Evolutionary conservation across 768 basidiomycete species (phyloP).

Genomic region (Tylopilus sp.): DNA sequence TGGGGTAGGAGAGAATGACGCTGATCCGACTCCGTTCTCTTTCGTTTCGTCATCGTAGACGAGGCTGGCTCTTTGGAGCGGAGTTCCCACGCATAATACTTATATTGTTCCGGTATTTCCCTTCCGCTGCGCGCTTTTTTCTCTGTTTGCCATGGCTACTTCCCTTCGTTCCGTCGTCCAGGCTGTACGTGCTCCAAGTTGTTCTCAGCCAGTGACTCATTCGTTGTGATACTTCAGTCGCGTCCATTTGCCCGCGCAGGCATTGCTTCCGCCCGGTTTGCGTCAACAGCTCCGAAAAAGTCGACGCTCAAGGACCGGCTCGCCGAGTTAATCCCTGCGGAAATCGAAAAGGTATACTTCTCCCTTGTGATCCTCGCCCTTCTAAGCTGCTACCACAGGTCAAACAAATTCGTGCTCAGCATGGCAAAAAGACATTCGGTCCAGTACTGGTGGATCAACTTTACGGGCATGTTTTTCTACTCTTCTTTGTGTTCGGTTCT

Average conservation of each 20-base stretch:
- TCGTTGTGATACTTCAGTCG: constrained; percentile 34
- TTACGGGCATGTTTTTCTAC: constrained; percentile 59
- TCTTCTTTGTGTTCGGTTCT: constrained; percentile 1
- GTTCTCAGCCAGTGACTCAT: not conserved
- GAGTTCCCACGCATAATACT: constrained; percentile 13
- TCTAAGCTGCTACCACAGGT: constrained; percentile 50
- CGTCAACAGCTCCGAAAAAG: constrained; percentile 62
- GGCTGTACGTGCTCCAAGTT: constrained; percentile 34
- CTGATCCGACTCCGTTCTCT: constrained; percentile 14
- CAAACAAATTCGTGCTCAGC: constrained; percentile 75
- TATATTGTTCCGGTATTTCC: constrained; percentile 24
- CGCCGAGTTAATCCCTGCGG: constrained; percentile 87
- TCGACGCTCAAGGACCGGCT: constrained; percentile 88
- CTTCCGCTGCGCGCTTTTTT: constrained; percentile 11
- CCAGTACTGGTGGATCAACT: constrained; percentile 89
- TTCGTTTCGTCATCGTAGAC: constrained; percentile 26
- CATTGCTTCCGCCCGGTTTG: constrained; percentile 52
- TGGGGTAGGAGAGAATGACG: constrained; percentile 43
- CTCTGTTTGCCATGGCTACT: constrained; percentile 39
- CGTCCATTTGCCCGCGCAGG: constrained; percentile 44
- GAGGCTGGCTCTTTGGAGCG: not conserved
- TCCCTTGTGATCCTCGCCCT: not conserved
- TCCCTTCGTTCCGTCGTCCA: constrained; percentile 35
- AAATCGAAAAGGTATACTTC: constrained; percentile 44
- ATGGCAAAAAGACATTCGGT: constrained; percentile 93